Evolutionary conservation across 352 stramenopile species (phyloP).

Genomic region (Phytophthora aleatoria): DNA sequence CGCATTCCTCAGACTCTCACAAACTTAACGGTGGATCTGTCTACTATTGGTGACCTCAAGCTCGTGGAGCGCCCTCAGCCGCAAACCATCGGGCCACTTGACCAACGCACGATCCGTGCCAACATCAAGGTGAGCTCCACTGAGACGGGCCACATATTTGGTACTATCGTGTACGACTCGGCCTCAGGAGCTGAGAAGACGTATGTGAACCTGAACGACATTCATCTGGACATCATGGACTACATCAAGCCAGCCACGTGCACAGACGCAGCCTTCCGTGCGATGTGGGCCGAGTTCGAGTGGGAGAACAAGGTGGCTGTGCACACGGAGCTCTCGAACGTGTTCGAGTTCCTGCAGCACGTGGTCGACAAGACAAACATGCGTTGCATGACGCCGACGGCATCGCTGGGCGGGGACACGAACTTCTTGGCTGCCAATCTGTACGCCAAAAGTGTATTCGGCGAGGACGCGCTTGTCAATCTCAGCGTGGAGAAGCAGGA

Average conservation of each 20-base stretch:
- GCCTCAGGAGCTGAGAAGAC: conserved; percentile 95
- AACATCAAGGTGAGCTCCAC: conserved; percentile 99
- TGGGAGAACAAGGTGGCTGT: conserved; percentile 99
- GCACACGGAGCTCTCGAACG: conserved; percentile 96
- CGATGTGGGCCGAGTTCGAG: conserved; percentile 99
- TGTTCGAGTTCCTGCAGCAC: conserved; percentile 98
- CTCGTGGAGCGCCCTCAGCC: conserved; percentile 98
- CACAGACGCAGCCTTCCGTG: conserved; percentile 97
- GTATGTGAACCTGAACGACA: conserved; percentile 99
- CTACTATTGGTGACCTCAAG: conserved; percentile 99
- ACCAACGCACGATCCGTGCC: conserved; percentile 96
- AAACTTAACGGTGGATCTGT: conserved; percentile 98
- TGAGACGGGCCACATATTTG: conserved; percentile 99
- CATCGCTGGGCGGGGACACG: conserved; percentile 87
- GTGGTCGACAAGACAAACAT: conserved; percentile 99
- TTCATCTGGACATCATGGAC: conserved; percentile 99
- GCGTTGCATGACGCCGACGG: conserved; percentile 97
- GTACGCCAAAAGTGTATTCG: conserved; percentile 93
- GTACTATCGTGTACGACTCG: conserved; percentile 99
- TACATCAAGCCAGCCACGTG: conserved; percentile 98
- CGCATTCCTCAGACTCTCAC: conserved; percentile 97
- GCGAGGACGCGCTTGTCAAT: conserved; percentile 99
- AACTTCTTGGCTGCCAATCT: conserved; percentile 95
- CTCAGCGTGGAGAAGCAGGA: conserved; percentile 99
- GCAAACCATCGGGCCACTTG: conserved; percentile 97